Conservation (phyloP, 2,329 filamentous ascomycete genomes). For the Exophiala xenobiotica region DNA sequence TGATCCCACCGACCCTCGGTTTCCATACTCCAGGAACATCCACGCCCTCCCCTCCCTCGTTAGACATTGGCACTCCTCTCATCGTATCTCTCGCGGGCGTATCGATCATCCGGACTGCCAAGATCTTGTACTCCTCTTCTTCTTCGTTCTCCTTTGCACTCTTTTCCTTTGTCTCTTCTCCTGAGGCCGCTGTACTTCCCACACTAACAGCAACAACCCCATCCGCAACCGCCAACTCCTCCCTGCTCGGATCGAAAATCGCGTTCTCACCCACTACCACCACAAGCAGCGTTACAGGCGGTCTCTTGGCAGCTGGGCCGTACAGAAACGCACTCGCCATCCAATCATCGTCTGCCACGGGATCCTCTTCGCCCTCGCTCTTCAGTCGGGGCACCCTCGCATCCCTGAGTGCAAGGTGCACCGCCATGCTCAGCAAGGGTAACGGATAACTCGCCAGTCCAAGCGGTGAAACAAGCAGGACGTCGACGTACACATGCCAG, state of each 20-base stretch:
- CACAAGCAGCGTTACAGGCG: constrained; percentile 87
- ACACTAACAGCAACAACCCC: constrained; percentile 83
- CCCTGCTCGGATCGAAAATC: constrained; percentile 87
- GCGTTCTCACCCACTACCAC: constrained; percentile 83
- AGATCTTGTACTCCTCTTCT: constrained; percentile 51
- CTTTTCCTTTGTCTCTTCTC: constrained; percentile 16
- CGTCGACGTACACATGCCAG: constrained; percentile 95
- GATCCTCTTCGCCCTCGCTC: constrained; percentile 91
- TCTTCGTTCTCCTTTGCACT: constrained; percentile 41
- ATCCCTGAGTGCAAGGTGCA: constrained; percentile 86
- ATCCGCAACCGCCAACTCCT: constrained; percentile 92
- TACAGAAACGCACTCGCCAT: constrained; percentile 78
- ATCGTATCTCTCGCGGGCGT: constrained; percentile 71
- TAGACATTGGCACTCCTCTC: constrained; percentile 59
- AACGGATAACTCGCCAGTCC: constrained; percentile 67
- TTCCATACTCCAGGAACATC: constrained; percentile 75
- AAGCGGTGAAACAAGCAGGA: constrained; percentile 72
- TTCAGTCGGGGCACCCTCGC: constrained; percentile 81
- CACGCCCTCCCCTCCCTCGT: constrained; percentile 52
- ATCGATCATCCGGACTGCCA: constrained; percentile 71
- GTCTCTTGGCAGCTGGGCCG: constrained; percentile 51
- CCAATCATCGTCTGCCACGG: constrained; percentile 98
- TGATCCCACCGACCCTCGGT: constrained; percentile 78
- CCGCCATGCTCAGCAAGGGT: constrained; percentile 86
- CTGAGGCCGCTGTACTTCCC: constrained; percentile 37